Percentiles rank a stretch among this genome's conserved stretches.
These are phyloP conservation scores for Craspedostauros australis DNA, from an alignment of 108 stramenopile species.

Conservation along the genomic window DNA sequence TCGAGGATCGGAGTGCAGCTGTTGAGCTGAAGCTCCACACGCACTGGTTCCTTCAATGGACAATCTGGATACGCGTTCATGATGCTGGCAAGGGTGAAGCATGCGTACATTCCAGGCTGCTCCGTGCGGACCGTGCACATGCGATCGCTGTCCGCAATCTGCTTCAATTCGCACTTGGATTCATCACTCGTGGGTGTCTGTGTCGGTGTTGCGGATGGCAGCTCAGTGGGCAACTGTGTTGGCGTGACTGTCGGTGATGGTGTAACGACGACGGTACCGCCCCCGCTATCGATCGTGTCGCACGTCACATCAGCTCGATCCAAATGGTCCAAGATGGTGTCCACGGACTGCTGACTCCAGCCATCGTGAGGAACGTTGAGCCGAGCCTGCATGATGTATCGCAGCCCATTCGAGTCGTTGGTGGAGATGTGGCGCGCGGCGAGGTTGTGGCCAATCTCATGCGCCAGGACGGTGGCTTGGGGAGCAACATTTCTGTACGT, in stretches of 20 bases:
- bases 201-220: not conserved
- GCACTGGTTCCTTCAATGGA: too few species aligned
- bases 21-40: too few species aligned
- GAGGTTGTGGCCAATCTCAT: conserved; percentile 9
- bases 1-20: too few species aligned
- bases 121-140: too few species aligned
- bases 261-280: not conserved
- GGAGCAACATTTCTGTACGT: too few species aligned
- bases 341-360: not conserved
- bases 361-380: conserved; percentile 3
- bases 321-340: not conserved
- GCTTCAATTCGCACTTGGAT: too few species aligned
- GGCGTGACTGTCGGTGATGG: not conserved
- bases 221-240: not conserved
- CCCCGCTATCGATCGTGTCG: not conserved
- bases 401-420: not conserved
- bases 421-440: not conserved
- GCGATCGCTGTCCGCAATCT: too few species aligned
- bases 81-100: too few species aligned
- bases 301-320: conserved; percentile 6
- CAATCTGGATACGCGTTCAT: too few species aligned
- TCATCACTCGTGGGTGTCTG: not conserved
- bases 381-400: conserved; percentile 5
- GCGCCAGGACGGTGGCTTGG: conserved; percentile 8
- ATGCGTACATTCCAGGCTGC: too few species aligned